Base-by-base conservation (phyloP, 75 land plant species). In the Cupressus sempervirens region DNA sequence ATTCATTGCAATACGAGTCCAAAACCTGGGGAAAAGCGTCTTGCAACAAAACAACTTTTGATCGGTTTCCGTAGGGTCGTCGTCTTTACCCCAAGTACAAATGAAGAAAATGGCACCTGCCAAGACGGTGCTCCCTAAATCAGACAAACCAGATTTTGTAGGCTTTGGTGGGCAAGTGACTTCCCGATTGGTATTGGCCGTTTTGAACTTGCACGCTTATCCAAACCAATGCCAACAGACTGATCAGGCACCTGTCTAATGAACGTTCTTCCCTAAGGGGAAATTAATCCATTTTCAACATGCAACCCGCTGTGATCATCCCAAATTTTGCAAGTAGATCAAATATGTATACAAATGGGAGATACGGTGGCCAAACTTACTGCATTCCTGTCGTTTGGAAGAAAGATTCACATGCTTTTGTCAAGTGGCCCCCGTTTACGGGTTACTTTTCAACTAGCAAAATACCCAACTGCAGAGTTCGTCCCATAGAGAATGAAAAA, bases 311-410 rank as follows among this genome's bases (percentile, higher is more conserved):
- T 30, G 11, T 30, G 35, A 29, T 70, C 15, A 70, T 70, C 74
- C 32, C 74, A 10, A 70, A 70, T 70, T 70, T 70, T 2, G 32
- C 74, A 12, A 70, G 35, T 23, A 70, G 34, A 70, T 32, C 35
- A 29, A 70, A 9, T 70, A 35, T 70, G 74, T 62, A 8, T 20
- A 20, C 67, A 23, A 62, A 20, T 58, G 65, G 23, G 26, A 26
- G 5, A 62, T 7, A 23, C 23, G 74, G 74, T 23, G 74, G 36
- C 15, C 74, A 32, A 70, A 70, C 32, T 70, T 70, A 10, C 81
- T 26, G 46, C 46, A 77, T 77, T 77, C 81, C 81, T 43, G 26
- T n/a, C 43, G 8, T 77, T 20, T 77, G 81, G 50, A 77, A 26
- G 46, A 77, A 46, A 46, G 46, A 77, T 77, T 77, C 48, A 77